These are phyloP conservation scores for Hevea brasiliensis DNA, from an alignment of 345 rosid species.

Conservation along the genomic window DNA sequence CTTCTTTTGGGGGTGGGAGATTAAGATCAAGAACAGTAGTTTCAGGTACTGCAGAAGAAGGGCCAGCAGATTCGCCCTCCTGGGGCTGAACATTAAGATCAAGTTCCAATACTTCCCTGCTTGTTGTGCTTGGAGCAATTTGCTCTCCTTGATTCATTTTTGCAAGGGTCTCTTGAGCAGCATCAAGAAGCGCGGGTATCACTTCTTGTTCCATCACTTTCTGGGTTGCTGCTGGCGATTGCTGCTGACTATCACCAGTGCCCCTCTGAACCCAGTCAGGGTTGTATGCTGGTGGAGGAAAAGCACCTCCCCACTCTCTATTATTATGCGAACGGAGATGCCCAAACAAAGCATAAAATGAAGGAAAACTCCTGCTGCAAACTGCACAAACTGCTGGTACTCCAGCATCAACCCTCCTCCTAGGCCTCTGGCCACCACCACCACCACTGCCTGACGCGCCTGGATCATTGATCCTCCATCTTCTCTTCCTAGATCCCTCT, in stretches of 20 bases:
- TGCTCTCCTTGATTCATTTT: not conserved
- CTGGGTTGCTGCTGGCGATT: not conserved
- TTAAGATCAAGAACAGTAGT: not conserved
- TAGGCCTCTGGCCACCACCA: not conserved
- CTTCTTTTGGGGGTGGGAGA: not conserved
- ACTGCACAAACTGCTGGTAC: not conserved
- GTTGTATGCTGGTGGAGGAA: not conserved
- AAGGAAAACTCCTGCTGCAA: not conserved
- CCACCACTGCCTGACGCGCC: not conserved
- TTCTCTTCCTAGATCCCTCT: not conserved
- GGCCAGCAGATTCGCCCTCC: not conserved
- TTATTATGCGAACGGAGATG: conserved; percentile 1
- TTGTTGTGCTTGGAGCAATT: not conserved
- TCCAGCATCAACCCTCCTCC: not conserved
- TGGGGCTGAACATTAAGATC: not conserved
- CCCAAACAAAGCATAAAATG: not conserved
- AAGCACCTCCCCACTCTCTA: conserved; percentile 11
- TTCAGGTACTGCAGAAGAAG: not conserved
- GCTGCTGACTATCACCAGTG: not conserved
- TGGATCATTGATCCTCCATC: not conserved
- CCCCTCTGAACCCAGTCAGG: not conserved
- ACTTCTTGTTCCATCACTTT: not conserved
- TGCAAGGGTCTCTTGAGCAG: not conserved
- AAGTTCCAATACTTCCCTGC: not conserved
- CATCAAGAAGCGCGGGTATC: not conserved